A percentile compares a stretch with the other conserved stretches of the same genome.
Conservation (phyloP, 306 rosid species). For the Hippophae gyantsensis region DNA sequence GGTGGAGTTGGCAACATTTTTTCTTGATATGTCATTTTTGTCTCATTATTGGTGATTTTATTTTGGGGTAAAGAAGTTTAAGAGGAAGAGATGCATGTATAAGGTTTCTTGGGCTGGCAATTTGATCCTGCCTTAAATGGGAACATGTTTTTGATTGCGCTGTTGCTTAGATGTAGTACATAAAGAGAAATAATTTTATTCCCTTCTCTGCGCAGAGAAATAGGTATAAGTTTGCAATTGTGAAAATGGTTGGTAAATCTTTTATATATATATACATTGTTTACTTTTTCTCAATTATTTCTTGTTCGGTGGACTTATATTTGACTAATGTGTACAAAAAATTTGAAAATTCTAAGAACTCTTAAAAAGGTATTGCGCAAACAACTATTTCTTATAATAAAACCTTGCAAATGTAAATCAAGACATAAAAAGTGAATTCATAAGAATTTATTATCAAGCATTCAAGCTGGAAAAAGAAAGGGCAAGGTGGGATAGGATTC, state of each 20-base stretch:
- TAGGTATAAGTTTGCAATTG: constrained; percentile 37
- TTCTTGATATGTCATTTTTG: constrained; percentile 29
- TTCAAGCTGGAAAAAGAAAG: no score
- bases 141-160: constrained; percentile 27
- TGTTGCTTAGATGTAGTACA: constrained; percentile 61
- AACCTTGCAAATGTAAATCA: no score
- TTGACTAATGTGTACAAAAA: no score
- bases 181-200: constrained; percentile 40
- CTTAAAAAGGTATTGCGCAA: no score
- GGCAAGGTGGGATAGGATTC: no score
- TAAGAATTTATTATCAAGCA: no score
- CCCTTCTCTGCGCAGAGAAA: constrained; percentile 26
- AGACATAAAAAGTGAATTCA: no score
- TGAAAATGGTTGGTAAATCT: constrained; percentile 27
- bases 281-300: constrained; percentile 44
- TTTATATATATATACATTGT: constrained; percentile 15
- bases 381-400: no score
- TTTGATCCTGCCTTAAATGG: constrained; percentile 45
- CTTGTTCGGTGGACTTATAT: no score
- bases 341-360: no score
- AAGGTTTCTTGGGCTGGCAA: constrained; percentile 43
- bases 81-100: constrained; percentile 21
- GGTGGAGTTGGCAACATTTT: constrained; percentile 19
- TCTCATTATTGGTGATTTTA: constrained; percentile 9
- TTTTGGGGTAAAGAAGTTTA: constrained; percentile 10